Evolutionary conservation across 345 rosid species (phyloP).

Genomic region (Heritiera littoralis): DNA sequence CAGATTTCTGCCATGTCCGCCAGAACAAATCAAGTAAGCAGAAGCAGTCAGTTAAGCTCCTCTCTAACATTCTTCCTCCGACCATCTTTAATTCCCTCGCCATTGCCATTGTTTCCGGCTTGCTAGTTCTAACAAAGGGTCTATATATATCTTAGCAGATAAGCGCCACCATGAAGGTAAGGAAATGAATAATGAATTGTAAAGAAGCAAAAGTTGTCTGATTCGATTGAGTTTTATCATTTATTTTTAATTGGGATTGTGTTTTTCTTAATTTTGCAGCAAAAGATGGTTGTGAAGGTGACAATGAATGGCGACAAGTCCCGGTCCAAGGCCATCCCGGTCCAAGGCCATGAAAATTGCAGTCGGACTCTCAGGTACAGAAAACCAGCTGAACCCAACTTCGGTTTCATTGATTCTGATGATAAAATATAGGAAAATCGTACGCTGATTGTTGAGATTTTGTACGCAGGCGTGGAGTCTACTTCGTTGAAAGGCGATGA

Average conservation of each 20-base stretch:
- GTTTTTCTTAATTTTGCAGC: constrained; percentile 8
- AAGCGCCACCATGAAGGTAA: constrained; percentile 20
- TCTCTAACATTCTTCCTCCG: neutral
- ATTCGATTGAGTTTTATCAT: neutral
- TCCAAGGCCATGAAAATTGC: constrained; percentile 26
- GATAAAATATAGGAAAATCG: neutral
- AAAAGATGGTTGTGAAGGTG: constrained; percentile 37
- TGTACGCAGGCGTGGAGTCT: constrained; percentile 38
- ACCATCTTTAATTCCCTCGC: neutral
- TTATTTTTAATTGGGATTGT: neutral
- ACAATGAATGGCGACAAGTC: constrained; percentile 19
- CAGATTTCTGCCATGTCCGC: neutral
- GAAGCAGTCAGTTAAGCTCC: neutral
- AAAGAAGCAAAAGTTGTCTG: neutral
- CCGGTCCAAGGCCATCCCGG: constrained; percentile 33
- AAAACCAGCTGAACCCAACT: neutral
- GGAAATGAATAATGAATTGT: neutral
- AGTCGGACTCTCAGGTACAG: constrained; percentile 25
- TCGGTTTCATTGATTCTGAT: neutral
- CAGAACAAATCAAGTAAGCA: neutral
- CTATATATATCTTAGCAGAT: neutral
- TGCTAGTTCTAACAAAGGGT: neutral
- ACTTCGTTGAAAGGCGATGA: constrained; percentile 46
- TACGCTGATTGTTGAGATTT: neutral
- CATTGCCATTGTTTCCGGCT: neutral